A percentile compares a stretch with the other conserved stretches of the same genome.
These are phyloP conservation scores for Mycosphaerella sp. DNA, from an alignment of 2,329 filamentous ascomycete species.

Conservation along the genomic window DNA sequence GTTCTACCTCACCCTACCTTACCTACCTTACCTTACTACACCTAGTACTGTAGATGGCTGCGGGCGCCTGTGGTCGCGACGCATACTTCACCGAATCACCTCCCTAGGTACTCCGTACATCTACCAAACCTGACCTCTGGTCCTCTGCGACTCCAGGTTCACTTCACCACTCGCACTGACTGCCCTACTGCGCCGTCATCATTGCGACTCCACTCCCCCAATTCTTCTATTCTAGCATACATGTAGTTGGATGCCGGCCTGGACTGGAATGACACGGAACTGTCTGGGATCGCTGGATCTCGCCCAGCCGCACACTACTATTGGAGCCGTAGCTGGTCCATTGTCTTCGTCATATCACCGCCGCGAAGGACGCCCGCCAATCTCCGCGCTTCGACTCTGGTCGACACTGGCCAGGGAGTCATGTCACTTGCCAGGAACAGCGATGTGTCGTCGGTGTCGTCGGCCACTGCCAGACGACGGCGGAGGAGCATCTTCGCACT, in stretches of 20 bases:
- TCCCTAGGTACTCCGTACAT: no score
- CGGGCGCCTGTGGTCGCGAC: no score
- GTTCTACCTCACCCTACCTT: no score
- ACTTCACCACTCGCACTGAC: no score
- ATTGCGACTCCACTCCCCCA: no score
- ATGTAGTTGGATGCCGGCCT: neutral
- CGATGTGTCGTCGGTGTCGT: slow-evolving; percentile 4
- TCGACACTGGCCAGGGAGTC: slow-evolving; percentile 8
- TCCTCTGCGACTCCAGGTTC: no score
- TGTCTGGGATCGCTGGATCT: neutral
- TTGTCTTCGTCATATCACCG: neutral
- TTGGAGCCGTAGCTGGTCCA: slow-evolving; percentile 7
- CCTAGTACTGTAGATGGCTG: no score
- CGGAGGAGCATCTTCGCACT: slow-evolving; percentile 33
- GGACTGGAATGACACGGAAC: neutral
- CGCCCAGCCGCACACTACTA: neutral
- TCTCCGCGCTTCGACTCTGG: neutral
- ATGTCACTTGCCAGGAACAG: slow-evolving; percentile 26
- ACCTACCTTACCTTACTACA: no score
- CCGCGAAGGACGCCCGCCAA: neutral
- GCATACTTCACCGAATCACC: no score
- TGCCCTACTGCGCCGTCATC: no score
- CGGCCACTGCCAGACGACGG: slow-evolving; percentile 10
- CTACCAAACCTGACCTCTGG: no score
- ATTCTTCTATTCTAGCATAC: no score